These are phyloP conservation scores for Fonsecaea pugnacius DNA, from an alignment of 2,329 filamentous ascomycete species.

Conservation along the genomic window DNA sequence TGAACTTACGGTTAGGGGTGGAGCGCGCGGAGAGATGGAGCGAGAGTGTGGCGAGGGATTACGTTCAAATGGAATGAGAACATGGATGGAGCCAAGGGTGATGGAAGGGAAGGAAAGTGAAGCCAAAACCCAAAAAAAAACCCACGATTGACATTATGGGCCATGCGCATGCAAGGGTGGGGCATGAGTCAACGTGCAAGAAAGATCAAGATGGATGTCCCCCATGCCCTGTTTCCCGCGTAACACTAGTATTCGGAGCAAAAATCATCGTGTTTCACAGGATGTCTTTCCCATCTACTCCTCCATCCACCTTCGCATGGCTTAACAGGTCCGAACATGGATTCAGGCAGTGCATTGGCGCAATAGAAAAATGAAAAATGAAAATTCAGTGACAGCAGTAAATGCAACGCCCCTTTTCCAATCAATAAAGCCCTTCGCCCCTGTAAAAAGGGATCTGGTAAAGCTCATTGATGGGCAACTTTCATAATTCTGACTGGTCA, in stretches of 20 bases:
- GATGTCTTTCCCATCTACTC: not conserved
- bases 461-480: not conserved
- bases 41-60: no score
- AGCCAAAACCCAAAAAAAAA: no score
- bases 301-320: not conserved
- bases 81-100: not conserved
- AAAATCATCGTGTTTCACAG: not conserved
- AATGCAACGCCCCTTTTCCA: not conserved
- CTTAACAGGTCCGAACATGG: not conserved
- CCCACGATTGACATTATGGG: not conserved
- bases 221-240: not conserved
- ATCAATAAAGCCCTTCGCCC: not conserved
- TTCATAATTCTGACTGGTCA: not conserved
- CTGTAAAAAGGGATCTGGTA: not conserved
- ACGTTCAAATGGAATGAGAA: no score
- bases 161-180: not conserved
- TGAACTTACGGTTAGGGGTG: no score
- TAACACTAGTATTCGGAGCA: not conserved
- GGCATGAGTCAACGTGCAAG: not conserved
- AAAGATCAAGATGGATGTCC: no score
- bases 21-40: no score
- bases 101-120: no score
- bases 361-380: not conserved
- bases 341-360: not conserved
- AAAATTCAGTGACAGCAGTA: not conserved